A percentile compares a stretch with the other conserved stretches of the same genome.
phyloP scores from a whole-genome alignment of 495 filamentous ascomycete genomes.

The Hypoxylon fuscum region DNA sequence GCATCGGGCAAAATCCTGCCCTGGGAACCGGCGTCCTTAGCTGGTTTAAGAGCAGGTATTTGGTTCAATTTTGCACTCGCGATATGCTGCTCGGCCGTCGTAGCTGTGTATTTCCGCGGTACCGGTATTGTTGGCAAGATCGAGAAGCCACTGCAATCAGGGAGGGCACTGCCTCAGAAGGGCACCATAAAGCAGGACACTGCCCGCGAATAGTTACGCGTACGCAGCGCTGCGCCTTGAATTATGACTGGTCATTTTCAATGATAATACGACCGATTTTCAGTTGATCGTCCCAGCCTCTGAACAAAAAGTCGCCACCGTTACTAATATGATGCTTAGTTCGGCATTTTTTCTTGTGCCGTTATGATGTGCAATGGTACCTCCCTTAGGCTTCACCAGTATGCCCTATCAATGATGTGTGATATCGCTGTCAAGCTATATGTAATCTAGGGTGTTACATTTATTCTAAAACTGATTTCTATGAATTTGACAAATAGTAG shows the following conservation, averaged over 20 bases:
- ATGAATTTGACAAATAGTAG: not conserved
- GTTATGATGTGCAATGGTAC: constrained; percentile 9
- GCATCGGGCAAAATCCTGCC: constrained; percentile 44
- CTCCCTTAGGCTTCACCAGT: constrained; percentile 1
- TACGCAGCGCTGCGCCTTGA: not conserved
- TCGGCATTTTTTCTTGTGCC: constrained; percentile 28
- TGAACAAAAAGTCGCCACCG: no score
- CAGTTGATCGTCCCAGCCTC: no score
- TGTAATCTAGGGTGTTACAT: constrained; percentile 2
- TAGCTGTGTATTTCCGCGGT: constrained; percentile 53
- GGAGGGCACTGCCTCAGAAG: constrained; percentile 2
- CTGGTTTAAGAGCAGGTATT: constrained; percentile 60
- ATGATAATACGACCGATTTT: constrained; percentile 1
- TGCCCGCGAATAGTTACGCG: constrained; percentile 10
- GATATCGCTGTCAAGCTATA: not conserved
- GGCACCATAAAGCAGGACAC: constrained; percentile 9
- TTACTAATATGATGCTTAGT: not conserved
- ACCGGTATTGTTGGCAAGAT: constrained; percentile 56
- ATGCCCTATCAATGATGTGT: constrained; percentile 9
- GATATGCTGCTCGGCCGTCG: constrained; percentile 47
- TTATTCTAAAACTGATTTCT: no score
- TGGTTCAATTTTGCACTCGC: constrained; percentile 63
- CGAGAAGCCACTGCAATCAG: constrained; percentile 20
- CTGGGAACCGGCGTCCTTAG: constrained; percentile 55
- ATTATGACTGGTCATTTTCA: not conserved